Base-by-base conservation (phyloP, 148 eudicot species). In the Limonium bicolor region DNA sequence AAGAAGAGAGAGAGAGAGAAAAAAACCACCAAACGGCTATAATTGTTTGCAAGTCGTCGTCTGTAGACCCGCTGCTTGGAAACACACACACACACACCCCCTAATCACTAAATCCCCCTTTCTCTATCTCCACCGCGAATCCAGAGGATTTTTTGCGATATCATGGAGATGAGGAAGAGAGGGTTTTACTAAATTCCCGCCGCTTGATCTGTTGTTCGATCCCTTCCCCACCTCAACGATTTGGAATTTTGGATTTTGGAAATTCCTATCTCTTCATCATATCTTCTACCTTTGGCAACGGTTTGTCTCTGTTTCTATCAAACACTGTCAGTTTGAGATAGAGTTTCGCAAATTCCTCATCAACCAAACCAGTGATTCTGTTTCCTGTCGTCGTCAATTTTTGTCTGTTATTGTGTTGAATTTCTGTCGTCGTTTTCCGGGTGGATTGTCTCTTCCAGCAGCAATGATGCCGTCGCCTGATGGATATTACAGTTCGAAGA, bases 401-500 rank as follows among this genome's bases (percentile, higher is more conserved):
- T 20, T 8, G 11, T 22, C 10, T n/a, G 8, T 13, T 10, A 25
- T 44, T 25, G 20, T 14, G 24, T 1, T 9, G n/a, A 20, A 5
- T 43, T 55, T 33, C 4, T 3, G 11, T 34, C 37, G 37, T 34
- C 14, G 14, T 10, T 10, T 34, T 34, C 4, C 3, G 11, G 3
- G 37, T 5, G 37, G 11, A 4, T 3, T 34, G 3, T 5, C 11
- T 29, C 11, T 39, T 19, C 20, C 24, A 11, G 16, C 21, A 20
- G 32, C 33, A 20, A 66, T 48, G 55, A 61, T 68, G 77, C 54
- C 74, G 35, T 68, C 72, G 10, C 53, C 71, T 33, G 72, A 74
- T 10, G 68, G 38, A 14, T 71, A 71, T 45, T 66, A 58, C 35
- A 59, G 42, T 63, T 67, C 77, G 8, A 83, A 83, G 63, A 83